Percentiles rank a stretch among this genome's conserved stretches.
Conservation (phyloP, 1,284 basidiomycete genomes). For the Papiliotrema laurentii region DNA sequence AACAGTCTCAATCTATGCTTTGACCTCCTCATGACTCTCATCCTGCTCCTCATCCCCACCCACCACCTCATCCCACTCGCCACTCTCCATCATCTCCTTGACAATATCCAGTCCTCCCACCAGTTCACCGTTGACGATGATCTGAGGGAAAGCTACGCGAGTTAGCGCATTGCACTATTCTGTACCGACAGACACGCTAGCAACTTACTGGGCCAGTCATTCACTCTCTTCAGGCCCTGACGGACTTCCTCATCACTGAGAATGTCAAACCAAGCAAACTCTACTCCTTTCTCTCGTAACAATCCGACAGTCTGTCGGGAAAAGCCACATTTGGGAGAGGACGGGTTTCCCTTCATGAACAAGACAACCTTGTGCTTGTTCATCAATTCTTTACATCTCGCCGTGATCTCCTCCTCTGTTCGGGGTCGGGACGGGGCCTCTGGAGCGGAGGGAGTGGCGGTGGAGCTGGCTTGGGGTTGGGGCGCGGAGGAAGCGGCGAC, state of each 20-base stretch:
- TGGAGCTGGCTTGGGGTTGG: constrained; percentile 29
- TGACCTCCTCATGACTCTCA: constrained; percentile 1
- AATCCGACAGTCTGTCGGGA: constrained; percentile 65
- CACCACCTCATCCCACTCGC: constrained; percentile 46
- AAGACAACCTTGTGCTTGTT: constrained; percentile 61
- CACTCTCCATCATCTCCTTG: constrained; percentile 57
- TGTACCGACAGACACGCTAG: not conserved
- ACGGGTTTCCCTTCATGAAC: constrained; percentile 96
- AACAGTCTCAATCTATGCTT: too few relatives aligned
- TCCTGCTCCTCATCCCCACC: constrained; percentile 13
- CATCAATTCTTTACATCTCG: constrained; percentile 58
- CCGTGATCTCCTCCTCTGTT: constrained; percentile 49
- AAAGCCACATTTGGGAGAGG: constrained; percentile 80
- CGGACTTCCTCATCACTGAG: constrained; percentile 65
- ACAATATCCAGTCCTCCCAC: constrained; percentile 66
- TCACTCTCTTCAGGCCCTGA: constrained; percentile 53
- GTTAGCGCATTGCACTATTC: constrained; percentile 3
- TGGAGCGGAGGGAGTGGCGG: constrained; percentile 20
- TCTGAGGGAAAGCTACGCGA: constrained; percentile 54
- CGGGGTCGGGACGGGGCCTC: constrained; percentile 18
- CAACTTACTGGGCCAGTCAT: constrained; percentile 50
- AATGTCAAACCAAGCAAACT: constrained; percentile 70
- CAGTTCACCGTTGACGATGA: constrained; percentile 80
- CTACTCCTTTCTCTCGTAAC: constrained; percentile 58
- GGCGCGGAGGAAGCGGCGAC: constrained; percentile 45